Conservation (phyloP, 495 filamentous ascomycete genomes). For the Aspergillus nidulans region DNA sequence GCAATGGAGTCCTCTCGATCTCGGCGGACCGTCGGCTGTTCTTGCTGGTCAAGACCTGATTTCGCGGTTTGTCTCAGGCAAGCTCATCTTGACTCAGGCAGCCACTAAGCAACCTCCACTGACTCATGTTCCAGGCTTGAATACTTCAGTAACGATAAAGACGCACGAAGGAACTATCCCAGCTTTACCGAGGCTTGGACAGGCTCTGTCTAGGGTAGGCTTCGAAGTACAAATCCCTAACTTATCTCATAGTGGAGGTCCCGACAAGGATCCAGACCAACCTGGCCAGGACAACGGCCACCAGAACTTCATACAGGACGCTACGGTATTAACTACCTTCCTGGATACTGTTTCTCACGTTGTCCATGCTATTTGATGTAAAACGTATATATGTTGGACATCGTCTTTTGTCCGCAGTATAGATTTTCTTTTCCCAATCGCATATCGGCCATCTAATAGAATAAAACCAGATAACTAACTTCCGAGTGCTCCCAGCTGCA, state of each 20-base stretch:
- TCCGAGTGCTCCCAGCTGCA: conserved; percentile 51
- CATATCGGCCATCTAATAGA: neutral
- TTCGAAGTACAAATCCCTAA: conserved; percentile 67
- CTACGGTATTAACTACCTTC: conserved; percentile 56
- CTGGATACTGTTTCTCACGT: conserved; percentile 17
- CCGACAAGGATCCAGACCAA: conserved; percentile 28
- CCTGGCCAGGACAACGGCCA: conserved; percentile 37
- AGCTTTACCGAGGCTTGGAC: conserved; percentile 63
- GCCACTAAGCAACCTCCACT: neutral
- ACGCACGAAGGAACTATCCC: conserved; percentile 70
- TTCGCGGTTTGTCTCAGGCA: conserved; percentile 83
- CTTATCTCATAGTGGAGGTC: conserved; percentile 46
- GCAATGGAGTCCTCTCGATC: conserved; percentile 63
- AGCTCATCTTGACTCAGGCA: neutral
- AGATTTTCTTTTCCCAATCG: neutral
- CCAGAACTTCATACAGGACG: conserved; percentile 72
- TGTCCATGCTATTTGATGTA: conserved; percentile 8
- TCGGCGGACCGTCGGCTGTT: conserved; percentile 55
- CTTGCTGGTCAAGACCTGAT: conserved; percentile 65
- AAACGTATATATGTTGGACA: conserved; percentile 4
- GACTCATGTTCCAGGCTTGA: conserved; percentile 48
- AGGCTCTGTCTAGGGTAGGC: conserved; percentile 62
- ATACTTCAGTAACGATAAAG: conserved; percentile 70
- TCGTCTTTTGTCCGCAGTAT: neutral
- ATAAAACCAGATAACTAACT: conserved; percentile 15